Evolutionary conservation across 768 basidiomycete species (phyloP).

Genomic region (Tulasnella sp.): DNA sequence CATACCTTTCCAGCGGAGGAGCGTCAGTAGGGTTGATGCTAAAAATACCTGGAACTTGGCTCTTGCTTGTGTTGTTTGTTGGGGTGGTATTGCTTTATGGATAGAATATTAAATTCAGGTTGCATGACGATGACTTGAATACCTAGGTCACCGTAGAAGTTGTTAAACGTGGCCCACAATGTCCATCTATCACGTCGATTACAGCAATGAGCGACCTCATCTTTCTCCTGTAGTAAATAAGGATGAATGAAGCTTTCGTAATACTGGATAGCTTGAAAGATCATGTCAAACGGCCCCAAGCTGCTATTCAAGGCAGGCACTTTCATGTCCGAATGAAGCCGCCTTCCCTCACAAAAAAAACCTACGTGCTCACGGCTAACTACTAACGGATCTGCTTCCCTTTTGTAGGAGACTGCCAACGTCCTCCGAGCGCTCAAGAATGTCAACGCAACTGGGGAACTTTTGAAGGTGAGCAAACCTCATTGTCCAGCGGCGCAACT

Average conservation of each 20-base stretch:
- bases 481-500: not conserved
- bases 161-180: no score
- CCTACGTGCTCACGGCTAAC: no score
- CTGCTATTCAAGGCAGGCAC: conserved; percentile 7
- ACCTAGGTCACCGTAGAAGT: no score
- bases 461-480: conserved; percentile 15
- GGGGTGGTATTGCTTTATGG: no score
- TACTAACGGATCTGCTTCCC: not conserved
- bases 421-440: conserved; percentile 15
- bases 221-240: not conserved
- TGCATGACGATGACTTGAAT: no score
- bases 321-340: not conserved
- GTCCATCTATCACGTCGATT: no score
- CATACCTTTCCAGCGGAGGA: no score
- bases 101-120: no score
- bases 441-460: conserved; percentile 21
- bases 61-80: no score
- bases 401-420: conserved; percentile 13
- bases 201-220: no score
- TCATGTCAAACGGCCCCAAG: conserved; percentile 11
- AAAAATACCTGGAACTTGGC: no score
- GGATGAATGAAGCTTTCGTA: not conserved
- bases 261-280: not conserved
- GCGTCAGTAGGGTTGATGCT: no score
- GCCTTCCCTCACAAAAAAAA: not conserved